Evolutionary conservation across 1,284 basidiomycete species (phyloP).

Genomic region (Peniophora sp.): DNA sequence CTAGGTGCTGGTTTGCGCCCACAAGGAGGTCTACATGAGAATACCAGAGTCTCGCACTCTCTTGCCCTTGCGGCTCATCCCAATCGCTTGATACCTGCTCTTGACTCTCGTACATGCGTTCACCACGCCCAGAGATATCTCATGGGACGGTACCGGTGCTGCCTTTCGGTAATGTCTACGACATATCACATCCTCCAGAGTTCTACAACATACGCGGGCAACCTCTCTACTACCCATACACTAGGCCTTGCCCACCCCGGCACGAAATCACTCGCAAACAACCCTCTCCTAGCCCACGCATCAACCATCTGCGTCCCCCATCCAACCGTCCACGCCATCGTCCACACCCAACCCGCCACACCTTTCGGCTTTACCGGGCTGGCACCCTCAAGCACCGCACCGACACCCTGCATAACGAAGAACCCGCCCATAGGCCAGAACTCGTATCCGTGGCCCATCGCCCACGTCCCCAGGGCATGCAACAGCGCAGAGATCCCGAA

Average conservation of each 20-base stretch:
- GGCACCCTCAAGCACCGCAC: not conserved
- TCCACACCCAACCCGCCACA: slow-evolving; percentile 42
- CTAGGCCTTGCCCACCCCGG: slow-evolving; percentile 4
- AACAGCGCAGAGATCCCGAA: not conserved
- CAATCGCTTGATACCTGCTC: too few species aligned
- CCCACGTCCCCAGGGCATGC: not conserved
- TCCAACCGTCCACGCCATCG: slow-evolving; percentile 31
- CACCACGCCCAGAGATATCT: too few species aligned
- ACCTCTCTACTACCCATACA: too few species aligned
- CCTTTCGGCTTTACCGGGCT: not conserved
- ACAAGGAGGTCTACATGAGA: too few species aligned
- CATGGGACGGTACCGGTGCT: too few species aligned
- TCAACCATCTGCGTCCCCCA: slow-evolving; percentile 43
- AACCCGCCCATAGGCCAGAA: not conserved
- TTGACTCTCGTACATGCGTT: too few species aligned
- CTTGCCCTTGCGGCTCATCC: too few species aligned
- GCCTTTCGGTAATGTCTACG: too few species aligned
- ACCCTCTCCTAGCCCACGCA: slow-evolving; percentile 40
- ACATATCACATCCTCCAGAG: too few species aligned
- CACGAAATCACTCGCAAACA: slow-evolving; percentile 18
- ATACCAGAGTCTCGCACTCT: too few species aligned
- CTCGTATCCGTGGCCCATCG: not conserved
- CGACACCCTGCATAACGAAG: not conserved
- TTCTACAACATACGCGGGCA: too few species aligned
- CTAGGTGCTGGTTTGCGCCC: too few species aligned